These are phyloP conservation scores for Clitopilus passeckerianus DNA, from an alignment of 768 basidiomycete species.

Conservation along the genomic window DNA sequence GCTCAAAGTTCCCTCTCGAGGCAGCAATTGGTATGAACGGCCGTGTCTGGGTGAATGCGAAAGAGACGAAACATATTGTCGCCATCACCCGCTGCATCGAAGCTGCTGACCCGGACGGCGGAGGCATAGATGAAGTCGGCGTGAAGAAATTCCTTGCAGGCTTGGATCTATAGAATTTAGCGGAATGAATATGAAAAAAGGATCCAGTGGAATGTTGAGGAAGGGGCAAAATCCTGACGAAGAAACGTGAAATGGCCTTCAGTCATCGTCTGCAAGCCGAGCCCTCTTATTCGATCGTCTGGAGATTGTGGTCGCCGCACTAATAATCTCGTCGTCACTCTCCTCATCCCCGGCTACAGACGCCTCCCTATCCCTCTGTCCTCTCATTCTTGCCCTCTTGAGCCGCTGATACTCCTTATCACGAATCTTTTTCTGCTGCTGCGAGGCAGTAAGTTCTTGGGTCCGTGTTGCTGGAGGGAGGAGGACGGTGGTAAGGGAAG, in stretches of 20 bases:
- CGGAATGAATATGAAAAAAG: background rate
- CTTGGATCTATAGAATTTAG: conserved; percentile 30
- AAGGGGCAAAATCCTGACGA: background rate
- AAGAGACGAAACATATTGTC: conserved; percentile 70
- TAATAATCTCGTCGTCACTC: conserved; percentile 68
- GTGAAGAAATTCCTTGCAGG: conserved; percentile 49
- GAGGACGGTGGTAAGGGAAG: conserved; percentile 68
- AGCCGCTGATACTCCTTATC: conserved; percentile 79
- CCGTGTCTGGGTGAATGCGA: conserved; percentile 82
- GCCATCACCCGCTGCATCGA: conserved; percentile 77
- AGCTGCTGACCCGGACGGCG: conserved; percentile 72
- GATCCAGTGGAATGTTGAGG: background rate
- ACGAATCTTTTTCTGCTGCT: conserved; percentile 64
- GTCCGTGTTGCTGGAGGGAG: conserved; percentile 68
- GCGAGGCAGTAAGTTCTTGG: conserved; percentile 65
- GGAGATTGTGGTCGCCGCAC: conserved; percentile 37
- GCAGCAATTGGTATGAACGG: conserved; percentile 90
- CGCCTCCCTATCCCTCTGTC: conserved; percentile 23
- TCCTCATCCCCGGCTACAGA: conserved; percentile 32
- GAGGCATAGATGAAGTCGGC: conserved; percentile 49
- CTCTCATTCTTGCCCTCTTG: conserved; percentile 61
- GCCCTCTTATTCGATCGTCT: conserved; percentile 68
- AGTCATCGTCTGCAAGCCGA: conserved; percentile 65
- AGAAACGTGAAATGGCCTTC: conserved; percentile 4
- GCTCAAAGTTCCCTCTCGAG: conserved; percentile 81